Base-by-base conservation (phyloP, 805 yeast genomes). In the Hanseniaspora pseudoguilliermondii region DNA sequence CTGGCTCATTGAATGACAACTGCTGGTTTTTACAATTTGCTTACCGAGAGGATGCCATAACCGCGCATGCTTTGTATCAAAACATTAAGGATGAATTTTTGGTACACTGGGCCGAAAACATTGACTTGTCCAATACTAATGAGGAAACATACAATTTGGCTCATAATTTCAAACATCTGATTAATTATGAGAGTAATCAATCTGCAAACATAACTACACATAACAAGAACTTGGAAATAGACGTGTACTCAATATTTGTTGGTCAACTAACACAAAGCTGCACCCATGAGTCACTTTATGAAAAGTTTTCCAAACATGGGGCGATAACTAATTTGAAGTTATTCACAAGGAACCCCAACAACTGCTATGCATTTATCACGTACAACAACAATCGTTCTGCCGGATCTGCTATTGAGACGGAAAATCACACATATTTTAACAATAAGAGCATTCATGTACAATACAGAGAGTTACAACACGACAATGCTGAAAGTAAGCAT, bases 91-190 rank as follows among this genome's bases (percentile, higher is more conserved):
- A 73, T 8, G 68, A 70, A n/a, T 80, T 81, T 76, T 70, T 70
- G 46, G 84, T 83, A 44, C 88, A 84, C 63, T 87, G 96, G 96
- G 88, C 93, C 0, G 90, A 86, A 69, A 87, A 87, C 64, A 75
- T 87, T 47, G 89, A 81, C 49, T 77, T 75, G 38, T 74, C 76
- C 27, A 65, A 67, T 36, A 41, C 36, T 5, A 6, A 11, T 5
- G 54, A 49, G 7, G 23, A 18, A 10, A 70, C 67, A 39, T 61
- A 60, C 57, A 68, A 68, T 55, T 55, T 68, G 47, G 50, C 66
- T 21, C 27, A 47, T 20, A 59, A 34, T 16, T 49, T 47, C 16
- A 10, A 18, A 15, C 13, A 23, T 8, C 9, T 23, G 8, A 36
- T 15, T 5, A 16, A 27, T 2, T 11, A 43, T 10, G 47, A 21